Conservation (phyloP, 2,329 filamentous ascomycete genomes). For the Emergomyces orientalis region DNA sequence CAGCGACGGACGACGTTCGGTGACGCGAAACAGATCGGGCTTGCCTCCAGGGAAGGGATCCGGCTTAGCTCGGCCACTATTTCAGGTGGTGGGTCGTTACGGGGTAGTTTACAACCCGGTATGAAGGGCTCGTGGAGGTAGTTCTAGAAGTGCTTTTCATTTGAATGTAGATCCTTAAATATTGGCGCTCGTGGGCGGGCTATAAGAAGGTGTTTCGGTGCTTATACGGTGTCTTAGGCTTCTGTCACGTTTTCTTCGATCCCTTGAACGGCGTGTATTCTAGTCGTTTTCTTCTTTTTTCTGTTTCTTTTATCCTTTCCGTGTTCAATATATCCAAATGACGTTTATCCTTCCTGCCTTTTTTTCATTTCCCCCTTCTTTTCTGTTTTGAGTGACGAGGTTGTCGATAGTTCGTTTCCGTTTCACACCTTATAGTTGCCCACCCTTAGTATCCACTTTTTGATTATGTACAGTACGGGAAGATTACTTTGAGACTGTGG, state of each 20-base stretch:
- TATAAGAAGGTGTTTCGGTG: constrained; percentile 7
- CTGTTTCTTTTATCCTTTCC: neutral
- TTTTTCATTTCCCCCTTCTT: neutral
- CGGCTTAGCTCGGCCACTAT: constrained; percentile 32
- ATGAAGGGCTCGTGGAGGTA: constrained; percentile 25
- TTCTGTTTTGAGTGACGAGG: neutral
- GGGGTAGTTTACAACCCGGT: constrained; percentile 24
- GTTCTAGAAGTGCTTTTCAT: constrained; percentile 3
- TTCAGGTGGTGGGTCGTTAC: constrained; percentile 25
- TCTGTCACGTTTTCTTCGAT: neutral
- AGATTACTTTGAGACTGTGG: neutral
- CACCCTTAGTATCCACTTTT: neutral
- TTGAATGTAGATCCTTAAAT: constrained; percentile 5
- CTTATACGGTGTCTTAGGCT: neutral
- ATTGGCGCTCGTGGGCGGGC: constrained; percentile 4
- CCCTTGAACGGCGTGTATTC: neutral
- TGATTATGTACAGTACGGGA: neutral
- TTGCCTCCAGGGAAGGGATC: constrained; percentile 31
- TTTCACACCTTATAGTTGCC: neutral
- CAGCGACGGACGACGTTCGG: constrained; percentile 36
- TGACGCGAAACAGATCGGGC: constrained; percentile 32
- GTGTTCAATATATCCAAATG: neutral
- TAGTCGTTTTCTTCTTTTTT: neutral
- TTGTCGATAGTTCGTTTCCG: neutral
- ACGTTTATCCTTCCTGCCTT: neutral